A percentile compares a stretch with the other conserved stretches of the same genome.
These are phyloP conservation scores for Aristolochia contorta DNA, from an alignment of 164 flowering plant species.

Conservation along the genomic window DNA sequence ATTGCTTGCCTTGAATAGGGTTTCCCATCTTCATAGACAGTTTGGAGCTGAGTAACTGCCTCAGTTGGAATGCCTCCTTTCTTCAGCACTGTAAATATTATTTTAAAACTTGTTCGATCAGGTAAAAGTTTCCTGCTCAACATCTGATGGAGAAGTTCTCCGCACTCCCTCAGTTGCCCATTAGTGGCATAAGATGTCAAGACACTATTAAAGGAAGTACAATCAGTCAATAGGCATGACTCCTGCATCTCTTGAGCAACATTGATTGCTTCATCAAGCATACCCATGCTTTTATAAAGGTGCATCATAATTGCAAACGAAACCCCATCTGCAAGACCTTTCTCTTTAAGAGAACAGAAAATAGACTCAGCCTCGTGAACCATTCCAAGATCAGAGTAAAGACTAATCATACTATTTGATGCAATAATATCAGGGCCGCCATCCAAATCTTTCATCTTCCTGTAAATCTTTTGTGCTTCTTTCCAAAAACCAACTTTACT, in stretches of 20 bases:
- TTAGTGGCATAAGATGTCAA: constrained; percentile 62
- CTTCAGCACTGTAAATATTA: constrained; percentile 50
- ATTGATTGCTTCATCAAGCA: constrained; percentile 69
- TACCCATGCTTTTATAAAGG: constrained; percentile 69
- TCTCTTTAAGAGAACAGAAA: constrained; percentile 42
- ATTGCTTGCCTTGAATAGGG: constrained; percentile 58
- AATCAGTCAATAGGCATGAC: constrained; percentile 53
- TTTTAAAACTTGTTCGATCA: constrained; percentile 46
- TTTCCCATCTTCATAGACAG: constrained; percentile 47
- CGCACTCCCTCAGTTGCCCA: constrained; percentile 62
- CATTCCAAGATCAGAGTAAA: constrained; percentile 74
- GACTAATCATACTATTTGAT: constrained; percentile 68
- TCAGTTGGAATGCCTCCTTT: constrained; percentile 54
- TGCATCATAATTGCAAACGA: constrained; percentile 78
- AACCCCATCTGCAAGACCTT: constrained; percentile 54
- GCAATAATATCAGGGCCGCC: constrained; percentile 75
- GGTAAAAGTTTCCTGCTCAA: constrained; percentile 43
- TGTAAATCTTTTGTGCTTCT: constrained; percentile 51
- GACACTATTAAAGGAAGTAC: constrained; percentile 48
- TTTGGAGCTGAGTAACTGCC: constrained; percentile 53
- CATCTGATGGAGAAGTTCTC: constrained; percentile 73
- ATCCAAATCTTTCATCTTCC: constrained; percentile 40
- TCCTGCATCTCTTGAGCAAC: constrained; percentile 74
- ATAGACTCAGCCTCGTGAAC: constrained; percentile 57
- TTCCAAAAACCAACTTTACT: constrained; percentile 55